Evolutionary conservation across 2,329 filamentous ascomycete genomes (phyloP).

Genomic region (Fusarium metavorans): DNA sequence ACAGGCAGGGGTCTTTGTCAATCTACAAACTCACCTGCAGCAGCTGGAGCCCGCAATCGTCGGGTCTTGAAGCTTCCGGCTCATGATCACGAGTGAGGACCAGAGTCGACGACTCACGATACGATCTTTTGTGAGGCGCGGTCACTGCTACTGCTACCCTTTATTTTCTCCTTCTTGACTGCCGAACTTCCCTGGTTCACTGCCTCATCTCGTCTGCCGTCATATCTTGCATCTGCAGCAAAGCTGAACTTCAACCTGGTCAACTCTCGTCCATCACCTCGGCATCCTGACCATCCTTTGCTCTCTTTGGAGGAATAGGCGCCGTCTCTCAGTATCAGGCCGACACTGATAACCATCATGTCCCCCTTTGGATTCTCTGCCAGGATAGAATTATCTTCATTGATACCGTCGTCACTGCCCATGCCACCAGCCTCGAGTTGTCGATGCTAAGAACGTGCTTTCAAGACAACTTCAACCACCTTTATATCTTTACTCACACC

Average conservation of each 20-base stretch:
- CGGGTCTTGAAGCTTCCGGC: conserved; percentile 26
- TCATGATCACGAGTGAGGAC: conserved; percentile 5
- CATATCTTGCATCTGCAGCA: conserved; percentile 11
- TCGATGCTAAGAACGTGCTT: neutral
- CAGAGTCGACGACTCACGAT: conserved; percentile 3
- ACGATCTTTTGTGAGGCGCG: conserved; percentile 22
- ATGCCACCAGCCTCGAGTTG: conserved; percentile 7
- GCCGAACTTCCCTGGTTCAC: conserved; percentile 5
- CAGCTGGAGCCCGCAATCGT: neutral
- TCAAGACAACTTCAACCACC: conserved; percentile 10
- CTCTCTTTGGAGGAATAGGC: conserved; percentile 7
- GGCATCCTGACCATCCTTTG: neutral
- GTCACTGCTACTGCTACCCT: conserved; percentile 4
- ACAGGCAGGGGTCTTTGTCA: neutral
- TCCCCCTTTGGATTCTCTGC: conserved; percentile 32
- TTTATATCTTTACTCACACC: neutral
- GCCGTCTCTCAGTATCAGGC: neutral
- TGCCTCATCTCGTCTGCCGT: conserved; percentile 6
- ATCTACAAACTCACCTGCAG: neutral
- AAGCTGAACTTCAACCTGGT: neutral
- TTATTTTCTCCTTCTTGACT: conserved; percentile 11
- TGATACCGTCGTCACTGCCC: conserved; percentile 12
- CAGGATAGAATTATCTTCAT: conserved; percentile 29
- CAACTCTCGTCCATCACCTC: neutral
- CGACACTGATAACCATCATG: conserved; percentile 35